Percentiles rank a stretch among this genome's conserved stretches.
Evolutionary conservation across 768 basidiomycete genomes (phyloP).

Genomic region (Mycena latifolia): DNA sequence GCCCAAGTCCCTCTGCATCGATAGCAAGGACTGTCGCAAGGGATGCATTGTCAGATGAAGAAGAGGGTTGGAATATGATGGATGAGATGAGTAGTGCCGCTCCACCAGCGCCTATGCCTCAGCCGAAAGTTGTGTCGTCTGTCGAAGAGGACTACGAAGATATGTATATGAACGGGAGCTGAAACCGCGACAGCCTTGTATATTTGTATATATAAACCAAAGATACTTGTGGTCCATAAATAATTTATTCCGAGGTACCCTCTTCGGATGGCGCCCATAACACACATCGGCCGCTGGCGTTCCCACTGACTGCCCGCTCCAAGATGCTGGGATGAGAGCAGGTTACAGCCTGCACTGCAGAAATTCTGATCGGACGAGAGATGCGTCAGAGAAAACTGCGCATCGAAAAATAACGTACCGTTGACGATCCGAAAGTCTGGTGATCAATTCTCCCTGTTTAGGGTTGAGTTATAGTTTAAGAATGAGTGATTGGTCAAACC

Average conservation of each 20-base stretch:
- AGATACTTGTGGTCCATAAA: conserved; percentile 3
- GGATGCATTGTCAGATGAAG: background rate
- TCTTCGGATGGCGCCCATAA: conserved; percentile 73
- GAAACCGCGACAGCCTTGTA: background rate
- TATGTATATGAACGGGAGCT: conserved; percentile 62
- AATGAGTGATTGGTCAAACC: conserved; percentile 48
- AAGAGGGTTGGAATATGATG: conserved; percentile 15
- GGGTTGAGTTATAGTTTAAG: too few relatives aligned
- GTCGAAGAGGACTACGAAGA: conserved; percentile 71
- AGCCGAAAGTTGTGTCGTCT: conserved; percentile 42
- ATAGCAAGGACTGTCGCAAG: background rate
- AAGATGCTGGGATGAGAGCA: conserved; percentile 84
- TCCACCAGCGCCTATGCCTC: conserved; percentile 12
- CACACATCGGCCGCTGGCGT: conserved; percentile 83
- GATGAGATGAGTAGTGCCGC: conserved; percentile 15
- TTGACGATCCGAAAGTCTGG: conserved; percentile 67
- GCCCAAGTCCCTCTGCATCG: conserved; percentile 17
- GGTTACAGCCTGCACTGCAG: conserved; percentile 92
- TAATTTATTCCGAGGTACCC: conserved; percentile 24
- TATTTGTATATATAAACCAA: conserved; percentile 8
- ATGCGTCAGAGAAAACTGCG: conserved; percentile 11
- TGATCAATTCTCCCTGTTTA: conserved; percentile 76
- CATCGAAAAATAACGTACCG: conserved; percentile 53
- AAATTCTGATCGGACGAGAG: conserved; percentile 61
- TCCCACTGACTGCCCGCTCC: conserved; percentile 82